These are phyloP conservation scores for Didymella sp. DNA, from an alignment of 2,329 filamentous ascomycete species.

Conservation along the genomic window DNA sequence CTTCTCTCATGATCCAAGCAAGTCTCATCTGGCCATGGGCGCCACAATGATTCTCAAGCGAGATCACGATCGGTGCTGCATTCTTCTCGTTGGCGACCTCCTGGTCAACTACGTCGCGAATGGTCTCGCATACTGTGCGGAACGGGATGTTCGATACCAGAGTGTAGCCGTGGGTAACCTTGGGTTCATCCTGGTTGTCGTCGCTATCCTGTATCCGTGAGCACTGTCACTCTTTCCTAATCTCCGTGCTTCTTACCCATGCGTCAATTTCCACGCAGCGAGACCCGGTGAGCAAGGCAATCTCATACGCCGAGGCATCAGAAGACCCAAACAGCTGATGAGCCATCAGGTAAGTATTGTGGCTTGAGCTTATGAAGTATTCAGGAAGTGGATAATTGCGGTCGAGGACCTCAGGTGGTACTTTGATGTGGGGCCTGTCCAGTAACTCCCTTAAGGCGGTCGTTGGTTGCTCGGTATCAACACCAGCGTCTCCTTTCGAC, in stretches of 20 bases:
- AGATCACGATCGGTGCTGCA: constrained; percentile 67
- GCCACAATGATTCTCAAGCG: constrained; percentile 72
- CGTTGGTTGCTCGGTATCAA: constrained; percentile 56
- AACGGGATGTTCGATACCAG: constrained; percentile 71
- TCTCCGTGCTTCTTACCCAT: constrained; percentile 57
- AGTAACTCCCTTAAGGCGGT: constrained; percentile 60
- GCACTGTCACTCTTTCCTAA: neutral
- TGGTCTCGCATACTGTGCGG: constrained; percentile 69
- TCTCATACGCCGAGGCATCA: constrained; percentile 68
- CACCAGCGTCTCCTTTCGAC: constrained; percentile 55
- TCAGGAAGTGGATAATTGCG: constrained; percentile 68
- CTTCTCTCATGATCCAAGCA: constrained; percentile 69
- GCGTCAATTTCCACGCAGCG: constrained; percentile 77
- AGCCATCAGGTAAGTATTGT: constrained; percentile 75
- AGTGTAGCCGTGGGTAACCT: constrained; percentile 74
- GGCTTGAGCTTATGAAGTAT: constrained; percentile 75
- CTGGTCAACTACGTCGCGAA: constrained; percentile 67
- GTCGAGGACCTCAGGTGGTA: constrained; percentile 63
- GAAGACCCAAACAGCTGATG: constrained; percentile 73
- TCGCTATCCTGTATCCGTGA: constrained; percentile 46
- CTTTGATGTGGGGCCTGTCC: constrained; percentile 63
- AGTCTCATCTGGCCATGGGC: constrained; percentile 66
- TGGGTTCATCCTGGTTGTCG: constrained; percentile 67
- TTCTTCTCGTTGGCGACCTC: constrained; percentile 59
- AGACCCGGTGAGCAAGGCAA: constrained; percentile 67